Evolutionary conservation across 2,329 filamentous ascomycete genomes (phyloP).

Genomic region (Aspergillus quadricinctus): DNA sequence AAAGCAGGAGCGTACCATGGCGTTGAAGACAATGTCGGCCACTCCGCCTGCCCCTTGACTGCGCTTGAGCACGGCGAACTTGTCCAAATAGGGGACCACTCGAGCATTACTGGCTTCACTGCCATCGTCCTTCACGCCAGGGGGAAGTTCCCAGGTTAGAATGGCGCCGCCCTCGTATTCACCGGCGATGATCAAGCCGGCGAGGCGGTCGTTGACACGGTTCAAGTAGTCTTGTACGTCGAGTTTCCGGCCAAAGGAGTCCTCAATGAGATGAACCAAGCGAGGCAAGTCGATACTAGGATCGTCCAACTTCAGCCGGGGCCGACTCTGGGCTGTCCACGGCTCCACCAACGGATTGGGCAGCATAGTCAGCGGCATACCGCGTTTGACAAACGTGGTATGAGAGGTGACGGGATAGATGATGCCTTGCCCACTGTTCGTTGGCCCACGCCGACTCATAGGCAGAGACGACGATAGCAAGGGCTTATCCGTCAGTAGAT

Average conservation of each 20-base stretch:
- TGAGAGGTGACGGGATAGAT: slow-evolving; percentile 42
- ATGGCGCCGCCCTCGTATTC: slow-evolving; percentile 96
- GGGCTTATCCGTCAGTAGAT: slow-evolving; percentile 91
- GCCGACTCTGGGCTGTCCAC: slow-evolving; percentile 64
- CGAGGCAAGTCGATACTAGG: slow-evolving; percentile 76
- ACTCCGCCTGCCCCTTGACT: slow-evolving; percentile 89
- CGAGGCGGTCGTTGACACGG: slow-evolving; percentile 75
- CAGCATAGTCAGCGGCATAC: slow-evolving; percentile 82
- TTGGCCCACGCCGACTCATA: slow-evolving; percentile 55
- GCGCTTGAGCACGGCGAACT: slow-evolving; percentile 87
- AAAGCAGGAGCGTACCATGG: slow-evolving; percentile 87
- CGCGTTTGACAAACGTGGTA: slow-evolving; percentile 83
- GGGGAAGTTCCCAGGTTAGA: slow-evolving; percentile 85
- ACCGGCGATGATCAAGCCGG: slow-evolving; percentile 89
- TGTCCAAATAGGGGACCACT: slow-evolving; percentile 90
- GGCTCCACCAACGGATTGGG: slow-evolving; percentile 62
- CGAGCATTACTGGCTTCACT: slow-evolving; percentile 52
- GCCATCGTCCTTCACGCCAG: slow-evolving; percentile 52
- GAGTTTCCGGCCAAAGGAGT: slow-evolving; percentile 82
- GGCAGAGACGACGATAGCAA: slow-evolving; percentile 89
- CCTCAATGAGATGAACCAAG: slow-evolving; percentile 82
- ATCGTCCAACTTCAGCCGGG: slow-evolving; percentile 69
- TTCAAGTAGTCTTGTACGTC: slow-evolving; percentile 77
- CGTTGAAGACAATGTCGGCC: slow-evolving; percentile 92
- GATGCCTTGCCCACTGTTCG: slow-evolving; percentile 26